Evolutionary conservation across 2,329 filamentous ascomycete genomes (phyloP), one percentile per base, ranked within the genome.

Genomic region (Claviceps lovelessii): DNA sequence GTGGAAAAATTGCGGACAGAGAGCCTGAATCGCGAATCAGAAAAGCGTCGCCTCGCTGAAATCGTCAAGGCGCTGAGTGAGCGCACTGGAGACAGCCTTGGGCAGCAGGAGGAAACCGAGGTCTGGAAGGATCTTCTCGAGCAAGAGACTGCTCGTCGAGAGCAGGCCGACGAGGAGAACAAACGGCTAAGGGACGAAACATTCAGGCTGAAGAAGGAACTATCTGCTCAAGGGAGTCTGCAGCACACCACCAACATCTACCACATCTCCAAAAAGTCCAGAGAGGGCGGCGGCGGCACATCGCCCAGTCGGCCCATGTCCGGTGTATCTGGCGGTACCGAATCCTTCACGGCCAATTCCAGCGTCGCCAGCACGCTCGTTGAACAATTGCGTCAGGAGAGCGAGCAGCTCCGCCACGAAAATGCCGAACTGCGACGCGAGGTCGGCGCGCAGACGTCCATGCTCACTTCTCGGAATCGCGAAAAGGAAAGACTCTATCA

Each of bases 51-150:
- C 60, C 79, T 97, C 68, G 85, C 86, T 0, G 90, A 95, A 61
- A 81, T 90, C 59, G 83, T 95, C 56, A 76, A 76, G 59, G 73
- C 72, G 0, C 67, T 81, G 62, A 75, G 69, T 59, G 74, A 67
- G 72, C 76, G 63, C 65, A 77, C 66, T 58, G 75, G 64, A 66
- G 80, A 70, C 62, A 73, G 67, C 46, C 65, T 79, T 7, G 76
- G 74, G 2, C 72, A 76, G 11, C 77, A 83, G 58, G 81, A 83
- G 60, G 79, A 83, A 61, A 75, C 86, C 65, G 89, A 94, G 58
- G 91, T 96, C 68, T 95, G 89, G 85, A 95, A 95, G 67, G 91
- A 96, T 62, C 80, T 97, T 58, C 79, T 96, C 31, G 89, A 96
- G 65, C 88, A 93, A 60, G 93, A 98, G 69, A 93, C 88, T 2